Evolutionary conservation across 768 basidiomycete species (phyloP), one percentile per base, ranked within the genome.

Genomic region (Amylocystis lapponica): DNA sequence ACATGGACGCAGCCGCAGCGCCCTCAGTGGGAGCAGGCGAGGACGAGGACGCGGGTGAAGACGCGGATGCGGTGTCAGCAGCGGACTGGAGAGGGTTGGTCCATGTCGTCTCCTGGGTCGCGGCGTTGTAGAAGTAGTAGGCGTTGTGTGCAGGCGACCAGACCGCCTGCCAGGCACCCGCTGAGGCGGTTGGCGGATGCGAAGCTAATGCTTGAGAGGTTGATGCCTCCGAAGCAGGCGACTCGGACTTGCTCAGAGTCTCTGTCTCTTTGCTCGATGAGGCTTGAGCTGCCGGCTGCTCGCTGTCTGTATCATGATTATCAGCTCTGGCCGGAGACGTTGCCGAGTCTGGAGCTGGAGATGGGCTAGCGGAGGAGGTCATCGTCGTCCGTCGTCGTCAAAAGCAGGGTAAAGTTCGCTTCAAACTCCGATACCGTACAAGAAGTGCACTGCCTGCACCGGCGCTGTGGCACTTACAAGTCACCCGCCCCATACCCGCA

Each of bases 41-140:
- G 33, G 51, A 41, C 20, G 50, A 16, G 10, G 56, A 40, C 21
- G 57, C 45, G 10, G 53, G 37, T n/a, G n/a, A n/a, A n/a, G n/a
- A n/a, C n/a, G 63, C 49, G 34, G 64, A 52, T 27, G 57, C 53
- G 39, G 49, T 49, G 16, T 65, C 47, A 34, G 55, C 26, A 40
- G 53, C 52, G 3, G 64, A 56, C 33, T 76, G 67, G 30, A 92
- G 68, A 9, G 88, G 88, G 55, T 91, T 91, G 22, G 68, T 66
- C 89, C 89, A 91, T 2, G 88, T 91, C 14, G 88, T 91, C 66
- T 90, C 79, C 41, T 81, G 70, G 0, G 88, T 89, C 47, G 66
- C 61, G 9, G 78, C 45, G 63, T 90, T 92, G 72, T 73, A 86
- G 68, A 90, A 92, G 62, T 92, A 92, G 65, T 92, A 92, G 9